Evolutionary conservation across 2,329 filamentous ascomycete species (phyloP).

Genomic region (Pseudonectria buxi): DNA sequence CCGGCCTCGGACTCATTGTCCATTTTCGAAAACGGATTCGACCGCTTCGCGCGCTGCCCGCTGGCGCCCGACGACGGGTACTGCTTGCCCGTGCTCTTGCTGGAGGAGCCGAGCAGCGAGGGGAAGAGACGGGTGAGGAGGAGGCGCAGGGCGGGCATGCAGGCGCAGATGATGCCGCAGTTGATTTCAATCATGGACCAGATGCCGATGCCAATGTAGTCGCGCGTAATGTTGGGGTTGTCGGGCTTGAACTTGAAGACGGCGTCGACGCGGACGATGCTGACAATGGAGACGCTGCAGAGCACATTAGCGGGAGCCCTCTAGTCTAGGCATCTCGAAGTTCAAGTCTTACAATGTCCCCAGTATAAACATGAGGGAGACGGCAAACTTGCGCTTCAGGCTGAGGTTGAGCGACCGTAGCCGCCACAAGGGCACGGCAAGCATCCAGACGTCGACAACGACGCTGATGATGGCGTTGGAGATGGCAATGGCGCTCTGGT

Average conservation of each 20-base stretch:
- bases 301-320: conserved; percentile 1
- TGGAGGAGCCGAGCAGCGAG: conserved; percentile 21
- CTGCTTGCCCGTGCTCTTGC: conserved; percentile 17
- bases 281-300: conserved; percentile 24
- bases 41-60: too few relatives aligned
- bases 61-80: conserved; percentile 6
- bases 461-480: conserved; percentile 36
- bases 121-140: conserved; percentile 21
- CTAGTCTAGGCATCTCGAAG: too few relatives aligned
- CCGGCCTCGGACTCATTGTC: too few relatives aligned
- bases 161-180: conserved; percentile 30
- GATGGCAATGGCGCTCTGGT: conserved; percentile 35
- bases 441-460: conserved; percentile 35
- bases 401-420: conserved; percentile 28
- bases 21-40: too few relatives aligned
- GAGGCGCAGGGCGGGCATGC: conserved; percentile 26
- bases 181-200: conserved; percentile 32
- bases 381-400: conserved; percentile 36
- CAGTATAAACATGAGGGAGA: conserved; percentile 37
- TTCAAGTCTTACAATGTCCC: conserved; percentile 35
- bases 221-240: conserved; percentile 23
- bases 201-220: conserved; percentile 21
- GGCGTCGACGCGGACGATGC: conserved; percentile 23
- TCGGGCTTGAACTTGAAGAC: conserved; percentile 20
- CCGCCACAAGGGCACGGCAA: conserved; percentile 34